phyloP scores from a whole-genome alignment of 345 rosid species.

The Eucalyptus polybractea region DNA sequence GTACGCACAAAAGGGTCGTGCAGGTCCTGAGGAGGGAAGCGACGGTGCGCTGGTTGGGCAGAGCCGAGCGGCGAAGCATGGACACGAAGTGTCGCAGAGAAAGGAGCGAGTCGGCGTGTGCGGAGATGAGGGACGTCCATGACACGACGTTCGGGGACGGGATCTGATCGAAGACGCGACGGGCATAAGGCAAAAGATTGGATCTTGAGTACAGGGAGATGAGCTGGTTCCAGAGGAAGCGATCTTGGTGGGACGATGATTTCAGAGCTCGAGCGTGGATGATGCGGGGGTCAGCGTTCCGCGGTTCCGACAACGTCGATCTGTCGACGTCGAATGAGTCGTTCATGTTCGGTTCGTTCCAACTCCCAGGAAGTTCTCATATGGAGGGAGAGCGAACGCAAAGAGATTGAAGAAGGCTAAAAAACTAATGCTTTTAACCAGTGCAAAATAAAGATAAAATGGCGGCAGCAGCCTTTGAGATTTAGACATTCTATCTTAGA shows the following conservation, averaged over 20 bases:
- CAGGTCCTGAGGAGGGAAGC: conserved; percentile 32
- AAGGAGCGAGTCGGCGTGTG: conserved; percentile 8
- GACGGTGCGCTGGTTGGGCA: conserved; percentile 26
- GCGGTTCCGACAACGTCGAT: neutral
- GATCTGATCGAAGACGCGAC: conserved; percentile 18
- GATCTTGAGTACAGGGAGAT: conserved; percentile 26
- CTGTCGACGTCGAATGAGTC: neutral
- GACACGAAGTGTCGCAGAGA: conserved; percentile 27
- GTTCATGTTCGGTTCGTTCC: neutral
- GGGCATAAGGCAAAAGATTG: conserved; percentile 9
- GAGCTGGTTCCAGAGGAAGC: conserved; percentile 10
- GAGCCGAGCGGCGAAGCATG: conserved; percentile 28
- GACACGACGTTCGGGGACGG: conserved; percentile 33
- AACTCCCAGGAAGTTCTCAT: neutral
- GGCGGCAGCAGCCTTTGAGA: neutral
- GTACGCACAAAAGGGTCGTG: conserved; percentile 12
- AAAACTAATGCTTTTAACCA: neutral
- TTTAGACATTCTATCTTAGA: neutral
- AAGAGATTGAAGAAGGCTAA: neutral
- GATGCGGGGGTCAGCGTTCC: conserved; percentile 18
- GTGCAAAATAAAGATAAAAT: neutral
- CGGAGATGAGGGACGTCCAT: conserved; percentile 37
- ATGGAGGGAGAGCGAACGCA: neutral
- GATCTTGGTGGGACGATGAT: conserved; percentile 5
- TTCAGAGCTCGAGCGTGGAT: conserved; percentile 19